Evolutionary conservation across 148 eudicot species (phyloP).

Genomic region (Silene latifolia): DNA sequence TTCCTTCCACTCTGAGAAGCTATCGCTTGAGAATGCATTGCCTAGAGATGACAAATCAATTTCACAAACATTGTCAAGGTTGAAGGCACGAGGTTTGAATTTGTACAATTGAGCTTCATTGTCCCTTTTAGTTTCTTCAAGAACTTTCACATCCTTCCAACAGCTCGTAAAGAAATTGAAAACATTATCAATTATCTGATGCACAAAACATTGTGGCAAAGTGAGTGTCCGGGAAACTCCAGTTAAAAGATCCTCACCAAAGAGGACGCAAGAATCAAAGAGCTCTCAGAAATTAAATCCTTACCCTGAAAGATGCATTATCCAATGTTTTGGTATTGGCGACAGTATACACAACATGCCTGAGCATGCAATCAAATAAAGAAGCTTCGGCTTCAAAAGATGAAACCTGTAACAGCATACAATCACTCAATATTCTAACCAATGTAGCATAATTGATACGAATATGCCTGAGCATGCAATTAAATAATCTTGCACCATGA

Average conservation of each 20-base stretch:
- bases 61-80: constrained; percentile 62
- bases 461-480: too few species aligned
- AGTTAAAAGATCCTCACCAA: neutral
- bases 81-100: constrained; percentile 80
- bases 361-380: constrained; percentile 55
- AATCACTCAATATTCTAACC: neutral
- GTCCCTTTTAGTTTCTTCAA: constrained; percentile 49
- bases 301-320: constrained; percentile 54
- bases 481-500: too few species aligned
- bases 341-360: constrained; percentile 49
- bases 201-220: constrained; percentile 13
- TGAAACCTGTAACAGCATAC: constrained; percentile 37
- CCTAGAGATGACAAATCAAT: constrained; percentile 57
- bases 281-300: constrained; percentile 3
- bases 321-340: constrained; percentile 52
- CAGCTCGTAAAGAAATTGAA: constrained; percentile 58
- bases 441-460: neutral
- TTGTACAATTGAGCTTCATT: constrained; percentile 60
- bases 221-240: neutral
- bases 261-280: neutral
- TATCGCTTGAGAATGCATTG: constrained; percentile 47
- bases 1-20: constrained; percentile 82
- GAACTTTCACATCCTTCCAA: constrained; percentile 73
- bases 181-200: constrained; percentile 60
- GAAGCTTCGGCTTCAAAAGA: constrained; percentile 48